A percentile compares a stretch with the other conserved stretches of the same genome.
Conservation (phyloP, 2,329 filamentous ascomycete genomes). For the Zopfia rhizophila region DNA sequence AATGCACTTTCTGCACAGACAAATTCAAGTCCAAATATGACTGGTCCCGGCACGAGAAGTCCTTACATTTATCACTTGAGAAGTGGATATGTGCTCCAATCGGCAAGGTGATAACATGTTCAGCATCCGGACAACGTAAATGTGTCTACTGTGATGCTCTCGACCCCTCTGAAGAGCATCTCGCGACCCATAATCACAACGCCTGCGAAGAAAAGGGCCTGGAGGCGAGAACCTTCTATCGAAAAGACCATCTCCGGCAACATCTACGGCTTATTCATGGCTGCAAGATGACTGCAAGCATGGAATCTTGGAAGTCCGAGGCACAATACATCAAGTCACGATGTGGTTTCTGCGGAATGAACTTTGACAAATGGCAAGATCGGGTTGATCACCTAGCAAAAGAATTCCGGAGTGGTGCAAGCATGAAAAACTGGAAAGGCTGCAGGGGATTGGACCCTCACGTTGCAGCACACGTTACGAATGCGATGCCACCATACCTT, state of each 20-base stretch:
- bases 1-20: slow-evolving; percentile 54
- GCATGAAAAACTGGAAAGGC: slow-evolving; percentile 66
- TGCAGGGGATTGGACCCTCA: slow-evolving; percentile 63
- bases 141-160: slow-evolving; percentile 69
- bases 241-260: slow-evolving; percentile 71
- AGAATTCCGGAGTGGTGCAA: slow-evolving; percentile 64
- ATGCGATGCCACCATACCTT: slow-evolving; percentile 63
- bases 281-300: slow-evolving; percentile 69
- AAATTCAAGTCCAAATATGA: slow-evolving; percentile 54
- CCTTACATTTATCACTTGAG: slow-evolving; percentile 50
- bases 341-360: slow-evolving; percentile 64
- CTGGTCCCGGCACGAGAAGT: slow-evolving; percentile 54
- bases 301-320: slow-evolving; percentile 72
- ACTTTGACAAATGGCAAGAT: slow-evolving; percentile 62
- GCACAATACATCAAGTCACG: slow-evolving; percentile 64
- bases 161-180: slow-evolving; percentile 65
- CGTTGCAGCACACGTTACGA: slow-evolving; percentile 60
- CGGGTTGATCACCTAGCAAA: slow-evolving; percentile 64
- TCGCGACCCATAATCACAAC: slow-evolving; percentile 68
- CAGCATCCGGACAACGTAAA: slow-evolving; percentile 64
- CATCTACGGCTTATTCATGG: slow-evolving; percentile 69
- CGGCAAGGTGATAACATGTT: slow-evolving; percentile 66
- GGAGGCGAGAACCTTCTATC: slow-evolving; percentile 71
- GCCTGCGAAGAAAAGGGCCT: slow-evolving; percentile 74
- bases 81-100: slow-evolving; percentile 67